Conservation (phyloP, 2,329 filamentous ascomycete genomes). For the Cordyceps tenuipes region DNA sequence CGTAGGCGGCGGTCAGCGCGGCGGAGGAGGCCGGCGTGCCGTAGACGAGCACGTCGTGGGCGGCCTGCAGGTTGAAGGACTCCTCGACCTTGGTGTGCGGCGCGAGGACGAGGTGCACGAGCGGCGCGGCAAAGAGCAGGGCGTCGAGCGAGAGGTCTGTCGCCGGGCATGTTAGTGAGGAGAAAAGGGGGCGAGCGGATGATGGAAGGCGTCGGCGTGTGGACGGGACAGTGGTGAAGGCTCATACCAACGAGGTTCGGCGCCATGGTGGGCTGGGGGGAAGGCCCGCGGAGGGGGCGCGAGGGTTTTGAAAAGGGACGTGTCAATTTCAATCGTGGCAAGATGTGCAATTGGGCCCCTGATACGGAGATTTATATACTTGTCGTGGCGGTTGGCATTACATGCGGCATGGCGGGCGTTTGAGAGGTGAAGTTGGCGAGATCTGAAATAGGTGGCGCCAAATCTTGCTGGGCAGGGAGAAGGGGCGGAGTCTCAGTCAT, state of each 20-base stretch:
- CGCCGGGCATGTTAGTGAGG: neutral
- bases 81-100: slow-evolving; percentile 98
- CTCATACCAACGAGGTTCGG: slow-evolving; percentile 3
- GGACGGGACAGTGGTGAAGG: neutral
- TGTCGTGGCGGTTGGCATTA: too few species aligned
- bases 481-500: neutral
- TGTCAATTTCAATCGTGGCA: too few species aligned
- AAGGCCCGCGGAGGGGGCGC: neutral
- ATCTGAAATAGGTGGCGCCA: neutral
- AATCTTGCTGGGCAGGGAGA: neutral
- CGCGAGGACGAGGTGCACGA: slow-evolving; percentile 60
- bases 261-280: slow-evolving; percentile 15
- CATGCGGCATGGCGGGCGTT: neutral
- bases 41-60: slow-evolving; percentile 79
- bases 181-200: neutral
- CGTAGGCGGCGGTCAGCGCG: slow-evolving; percentile 59
- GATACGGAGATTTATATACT: too few species aligned
- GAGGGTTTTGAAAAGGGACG: neutral
- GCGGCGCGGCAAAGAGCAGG: slow-evolving; percentile 48
- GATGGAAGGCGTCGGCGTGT: neutral
- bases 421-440: neutral
- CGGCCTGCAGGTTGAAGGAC: slow-evolving; percentile 93
- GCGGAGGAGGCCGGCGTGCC: slow-evolving; percentile 56
- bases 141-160: slow-evolving; percentile 20
- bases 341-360: too few species aligned